phyloP scores from a whole-genome alignment of 768 basidiomycete genomes.

The Plicaturopsis crispa region DNA sequence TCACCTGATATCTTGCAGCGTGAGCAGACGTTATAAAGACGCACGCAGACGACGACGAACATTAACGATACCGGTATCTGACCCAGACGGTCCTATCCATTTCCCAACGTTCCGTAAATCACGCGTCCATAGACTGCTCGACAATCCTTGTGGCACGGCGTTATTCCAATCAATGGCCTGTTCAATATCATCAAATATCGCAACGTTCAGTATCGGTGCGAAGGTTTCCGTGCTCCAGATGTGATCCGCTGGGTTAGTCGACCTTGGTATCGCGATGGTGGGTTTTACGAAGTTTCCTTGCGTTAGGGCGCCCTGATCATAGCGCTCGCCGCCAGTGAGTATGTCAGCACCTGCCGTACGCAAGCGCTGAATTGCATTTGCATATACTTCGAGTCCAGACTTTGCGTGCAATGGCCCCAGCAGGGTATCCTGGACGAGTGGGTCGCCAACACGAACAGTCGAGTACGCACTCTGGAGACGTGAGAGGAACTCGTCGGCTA shows the following conservation, averaged over 20 bases:
- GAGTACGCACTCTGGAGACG: constrained; percentile 70
- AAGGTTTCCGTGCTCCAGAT: constrained; percentile 82
- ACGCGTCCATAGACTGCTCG: constrained; percentile 86
- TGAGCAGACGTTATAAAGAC: constrained; percentile 6
- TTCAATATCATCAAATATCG: constrained; percentile 79
- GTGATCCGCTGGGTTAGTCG: constrained; percentile 39
- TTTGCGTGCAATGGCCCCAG: constrained; percentile 81
- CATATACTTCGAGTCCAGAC: constrained; percentile 63
- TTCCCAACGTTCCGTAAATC: constrained; percentile 78
- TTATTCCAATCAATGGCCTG: constrained; percentile 90
- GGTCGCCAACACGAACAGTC: constrained; percentile 76
- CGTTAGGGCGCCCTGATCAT: constrained; percentile 39
- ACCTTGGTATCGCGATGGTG: constrained; percentile 67
- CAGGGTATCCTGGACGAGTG: constrained; percentile 63
- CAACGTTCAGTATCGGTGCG: constrained; percentile 84
- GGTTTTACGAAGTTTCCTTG: constrained; percentile 88
- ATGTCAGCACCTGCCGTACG: constrained; percentile 66
- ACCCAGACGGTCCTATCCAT: constrained; percentile 88
- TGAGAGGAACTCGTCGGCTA: constrained; percentile 70
- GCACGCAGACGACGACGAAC: constrained; percentile 24
- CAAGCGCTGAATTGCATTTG: constrained; percentile 52
- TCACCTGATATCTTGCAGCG: constrained; percentile 42
- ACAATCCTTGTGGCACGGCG: constrained; percentile 85
- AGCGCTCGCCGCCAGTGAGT: constrained; percentile 61
- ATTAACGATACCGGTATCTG: constrained; percentile 90